phyloP scores from a whole-genome alignment of 2,329 filamentous ascomycete species.

The Trichoderma hamatum region DNA sequence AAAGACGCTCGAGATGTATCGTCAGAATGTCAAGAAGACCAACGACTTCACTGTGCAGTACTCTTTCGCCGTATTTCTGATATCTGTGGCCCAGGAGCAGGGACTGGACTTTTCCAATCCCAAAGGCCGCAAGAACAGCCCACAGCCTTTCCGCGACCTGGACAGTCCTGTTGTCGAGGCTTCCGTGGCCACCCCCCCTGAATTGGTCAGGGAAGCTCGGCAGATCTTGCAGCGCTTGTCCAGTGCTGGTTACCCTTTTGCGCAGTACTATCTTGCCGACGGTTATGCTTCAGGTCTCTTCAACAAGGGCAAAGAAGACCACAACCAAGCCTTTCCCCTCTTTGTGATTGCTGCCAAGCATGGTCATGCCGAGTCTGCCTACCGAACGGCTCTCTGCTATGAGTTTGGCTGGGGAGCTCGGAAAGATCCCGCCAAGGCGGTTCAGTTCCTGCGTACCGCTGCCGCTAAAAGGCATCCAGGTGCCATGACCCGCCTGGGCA shows the following conservation, averaged over 20 bases:
- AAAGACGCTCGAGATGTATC: constrained; percentile 97
- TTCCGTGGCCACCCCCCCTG: constrained; percentile 58
- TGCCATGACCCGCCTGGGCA: constrained; percentile 88
- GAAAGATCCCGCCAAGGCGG: constrained; percentile 86
- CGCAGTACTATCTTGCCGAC: constrained; percentile 95
- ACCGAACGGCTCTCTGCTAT: constrained; percentile 91
- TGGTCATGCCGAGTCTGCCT: constrained; percentile 93
- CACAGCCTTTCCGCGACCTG: constrained; percentile 51
- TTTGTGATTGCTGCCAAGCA: constrained; percentile 95
- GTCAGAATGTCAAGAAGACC: constrained; percentile 95
- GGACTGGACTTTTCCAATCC: constrained; percentile 58
- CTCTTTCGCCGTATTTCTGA: constrained; percentile 93
- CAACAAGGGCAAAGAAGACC: constrained; percentile 90
- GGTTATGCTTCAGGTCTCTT: constrained; percentile 94
- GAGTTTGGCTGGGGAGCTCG: constrained; percentile 97
- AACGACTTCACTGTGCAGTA: constrained; percentile 89
- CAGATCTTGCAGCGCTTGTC: constrained; percentile 84
- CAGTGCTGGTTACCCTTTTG: constrained; percentile 90
- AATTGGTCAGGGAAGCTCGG: constrained; percentile 83
- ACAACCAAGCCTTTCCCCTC: constrained; percentile 87
- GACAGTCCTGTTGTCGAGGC: constrained; percentile 52
- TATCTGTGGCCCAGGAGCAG: constrained; percentile 83
- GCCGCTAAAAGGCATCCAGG: constrained; percentile 94
- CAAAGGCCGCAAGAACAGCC: constrained; percentile 49
- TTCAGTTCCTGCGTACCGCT: constrained; percentile 88